A percentile compares a stretch with the other conserved stretches of the same genome.
phyloP scores from a whole-genome alignment of 768 basidiomycete species.

The Zangia roseola region DNA sequence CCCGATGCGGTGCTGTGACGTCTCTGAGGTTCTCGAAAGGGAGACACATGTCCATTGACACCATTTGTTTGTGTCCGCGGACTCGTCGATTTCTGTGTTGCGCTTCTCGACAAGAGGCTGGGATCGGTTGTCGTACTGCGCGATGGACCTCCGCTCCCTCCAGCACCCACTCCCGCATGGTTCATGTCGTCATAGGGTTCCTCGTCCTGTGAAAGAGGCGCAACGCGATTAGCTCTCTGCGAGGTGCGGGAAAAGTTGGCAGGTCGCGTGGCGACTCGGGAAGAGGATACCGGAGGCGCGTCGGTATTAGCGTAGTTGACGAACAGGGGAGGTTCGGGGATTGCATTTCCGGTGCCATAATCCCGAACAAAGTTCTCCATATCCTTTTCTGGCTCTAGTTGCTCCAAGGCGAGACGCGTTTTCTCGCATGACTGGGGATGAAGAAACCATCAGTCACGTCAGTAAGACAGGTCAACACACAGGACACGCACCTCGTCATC shows the following conservation, averaged over 20 bases:
- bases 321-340: slow-evolving; percentile 86
- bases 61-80: slow-evolving; percentile 33
- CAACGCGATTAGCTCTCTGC: slow-evolving; percentile 31
- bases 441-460: not conserved
- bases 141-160: slow-evolving; percentile 41
- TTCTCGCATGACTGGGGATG: slow-evolving; percentile 81
- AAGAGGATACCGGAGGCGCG: slow-evolving; percentile 58
- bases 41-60: slow-evolving; percentile 31
- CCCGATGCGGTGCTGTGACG: slow-evolving; percentile 26
- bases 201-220: slow-evolving; percentile 36
- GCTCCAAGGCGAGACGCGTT: slow-evolving; percentile 81
- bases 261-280: slow-evolving; percentile 53
- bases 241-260: slow-evolving; percentile 52
- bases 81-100: slow-evolving; percentile 29
- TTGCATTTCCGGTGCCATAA: slow-evolving; percentile 84
- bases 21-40: slow-evolving; percentile 22
- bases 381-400: slow-evolving; percentile 84
- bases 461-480: not conserved
- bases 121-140: slow-evolving; percentile 34
- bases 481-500: slow-evolving; percentile 81
- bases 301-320: slow-evolving; percentile 76
- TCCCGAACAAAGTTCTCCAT: slow-evolving; percentile 86
- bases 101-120: slow-evolving; percentile 28
- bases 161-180: slow-evolving; percentile 69
- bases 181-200: slow-evolving; percentile 52